A percentile compares a stretch with the other conserved stretches of the same genome.
Conservation (phyloP, 495 filamentous ascomycete genomes). For the Penicillium angulare region DNA sequence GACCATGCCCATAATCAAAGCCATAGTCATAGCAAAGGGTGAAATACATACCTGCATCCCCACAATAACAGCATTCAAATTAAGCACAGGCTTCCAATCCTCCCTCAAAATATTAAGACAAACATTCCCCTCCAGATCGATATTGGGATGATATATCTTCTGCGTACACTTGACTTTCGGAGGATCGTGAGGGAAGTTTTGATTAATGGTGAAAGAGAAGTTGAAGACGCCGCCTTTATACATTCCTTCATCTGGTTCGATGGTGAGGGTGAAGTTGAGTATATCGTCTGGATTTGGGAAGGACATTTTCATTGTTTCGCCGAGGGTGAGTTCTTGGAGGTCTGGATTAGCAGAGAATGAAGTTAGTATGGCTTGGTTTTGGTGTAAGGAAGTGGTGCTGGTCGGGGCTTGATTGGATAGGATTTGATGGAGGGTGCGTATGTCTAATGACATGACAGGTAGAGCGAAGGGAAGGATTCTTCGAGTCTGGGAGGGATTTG, state of each 20-base stretch:
- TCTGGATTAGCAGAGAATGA: conserved; percentile 49
- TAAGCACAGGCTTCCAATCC: conserved; percentile 98
- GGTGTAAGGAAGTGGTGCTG: no score
- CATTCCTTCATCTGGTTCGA: conserved; percentile 97
- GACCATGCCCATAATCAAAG: neutral
- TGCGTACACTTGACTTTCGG: conserved; percentile 97
- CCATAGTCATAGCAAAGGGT: neutral
- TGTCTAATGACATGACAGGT: neutral
- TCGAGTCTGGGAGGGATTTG: neutral
- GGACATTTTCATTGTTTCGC: conserved; percentile 85
- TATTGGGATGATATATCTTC: conserved; percentile 99
- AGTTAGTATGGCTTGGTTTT: neutral
- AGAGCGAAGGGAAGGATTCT: neutral
- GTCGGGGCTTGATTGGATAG: neutral
- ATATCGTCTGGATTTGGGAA: conserved; percentile 97
- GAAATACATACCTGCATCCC: conserved; percentile 69
- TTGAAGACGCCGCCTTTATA: conserved; percentile 88
- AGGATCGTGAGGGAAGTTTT: conserved; percentile 95
- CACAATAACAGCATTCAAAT: conserved; percentile 94
- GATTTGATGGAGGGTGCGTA: neutral
- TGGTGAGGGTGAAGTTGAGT: conserved; percentile 89
- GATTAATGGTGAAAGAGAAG: conserved; percentile 89
- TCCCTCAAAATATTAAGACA: conserved; percentile 95
- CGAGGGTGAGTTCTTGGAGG: conserved; percentile 86
- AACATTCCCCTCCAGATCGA: conserved; percentile 96